phyloP scores from a whole-genome alignment of 495 filamentous ascomycete genomes.

The Staphylotrichum longicolle region DNA sequence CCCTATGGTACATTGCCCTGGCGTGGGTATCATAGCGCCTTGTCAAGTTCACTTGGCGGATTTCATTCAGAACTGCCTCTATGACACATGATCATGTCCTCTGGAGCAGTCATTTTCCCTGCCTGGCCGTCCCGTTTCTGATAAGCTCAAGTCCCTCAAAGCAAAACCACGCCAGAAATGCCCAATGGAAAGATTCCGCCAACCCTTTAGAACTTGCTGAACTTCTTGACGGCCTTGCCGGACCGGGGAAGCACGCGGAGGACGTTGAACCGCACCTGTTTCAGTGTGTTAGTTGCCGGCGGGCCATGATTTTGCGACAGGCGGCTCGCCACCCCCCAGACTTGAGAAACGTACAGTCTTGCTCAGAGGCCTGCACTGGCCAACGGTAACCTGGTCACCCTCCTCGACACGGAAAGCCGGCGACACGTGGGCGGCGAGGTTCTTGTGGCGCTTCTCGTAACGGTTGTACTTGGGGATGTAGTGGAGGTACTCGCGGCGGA shows the following conservation, averaged over 20 bases:
- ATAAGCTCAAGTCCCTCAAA: conserved; percentile 50
- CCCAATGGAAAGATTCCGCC: conserved; percentile 43
- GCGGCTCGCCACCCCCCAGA: no score
- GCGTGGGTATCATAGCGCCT: conserved; percentile 28
- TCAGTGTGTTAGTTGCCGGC: conserved; percentile 17
- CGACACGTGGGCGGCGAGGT: conserved; percentile 96
- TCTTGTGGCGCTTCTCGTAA: conserved; percentile 99
- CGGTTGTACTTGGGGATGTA: conserved; percentile 97
- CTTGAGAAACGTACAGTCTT: conserved; percentile 79
- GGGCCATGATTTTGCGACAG: no score
- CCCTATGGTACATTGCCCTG: conserved; percentile 6
- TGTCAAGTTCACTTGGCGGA: conserved; percentile 35
- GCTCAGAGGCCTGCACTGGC: conserved; percentile 96
- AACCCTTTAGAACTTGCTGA: conserved; percentile 86
- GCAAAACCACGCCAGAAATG: conserved; percentile 54
- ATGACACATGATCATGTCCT: conserved; percentile 41
- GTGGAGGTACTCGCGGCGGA: conserved; percentile 99
- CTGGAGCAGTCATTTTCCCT: conserved; percentile 43
- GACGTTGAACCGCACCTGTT: conserved; percentile 96
- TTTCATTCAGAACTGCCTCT: conserved; percentile 50
- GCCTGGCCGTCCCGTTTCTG: conserved; percentile 49
- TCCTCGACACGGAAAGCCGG: conserved; percentile 99
- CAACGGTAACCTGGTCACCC: conserved; percentile 97
- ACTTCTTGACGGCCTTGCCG: conserved; percentile 95
- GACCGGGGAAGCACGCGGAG: conserved; percentile 94